These are phyloP conservation scores for Sporothrix dimorphospora DNA, from an alignment of 2,329 filamentous ascomycete genomes.

Conservation along the genomic window DNA sequence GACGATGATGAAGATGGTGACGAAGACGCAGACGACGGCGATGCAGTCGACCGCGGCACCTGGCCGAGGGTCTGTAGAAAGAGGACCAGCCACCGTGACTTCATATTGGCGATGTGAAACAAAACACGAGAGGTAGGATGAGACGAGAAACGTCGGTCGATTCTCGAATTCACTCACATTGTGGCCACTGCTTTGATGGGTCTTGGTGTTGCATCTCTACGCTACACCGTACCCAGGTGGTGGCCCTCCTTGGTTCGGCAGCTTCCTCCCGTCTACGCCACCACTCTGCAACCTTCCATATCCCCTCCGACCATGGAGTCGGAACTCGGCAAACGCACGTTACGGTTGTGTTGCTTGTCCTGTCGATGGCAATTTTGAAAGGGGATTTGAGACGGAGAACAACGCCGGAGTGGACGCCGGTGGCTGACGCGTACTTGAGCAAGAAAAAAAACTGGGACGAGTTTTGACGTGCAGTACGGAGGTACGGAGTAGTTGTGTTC, in stretches of 20 bases:
- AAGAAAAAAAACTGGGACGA: neutral
- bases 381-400: neutral
- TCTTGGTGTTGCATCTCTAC: too few species aligned
- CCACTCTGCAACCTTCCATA: too few species aligned
- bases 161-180: neutral
- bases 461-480: neutral
- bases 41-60: neutral
- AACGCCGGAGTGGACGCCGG: neutral
- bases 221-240: neutral
- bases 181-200: neutral
- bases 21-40: neutral
- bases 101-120: neutral
- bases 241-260: neutral
- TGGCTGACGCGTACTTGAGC: neutral
- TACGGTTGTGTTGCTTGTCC: neutral
- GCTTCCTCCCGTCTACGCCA: neutral
- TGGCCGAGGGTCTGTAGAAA: neutral
- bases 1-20: neutral
- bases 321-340: neutral
- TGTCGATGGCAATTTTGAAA: neutral
- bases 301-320: too few species aligned
- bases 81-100: neutral
- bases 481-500: too few species aligned
- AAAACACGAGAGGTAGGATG: neutral
- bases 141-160: neutral